Conservation (phyloP, 192 early-diverging fungal genomes). For the Backusella australiensis region DNA sequence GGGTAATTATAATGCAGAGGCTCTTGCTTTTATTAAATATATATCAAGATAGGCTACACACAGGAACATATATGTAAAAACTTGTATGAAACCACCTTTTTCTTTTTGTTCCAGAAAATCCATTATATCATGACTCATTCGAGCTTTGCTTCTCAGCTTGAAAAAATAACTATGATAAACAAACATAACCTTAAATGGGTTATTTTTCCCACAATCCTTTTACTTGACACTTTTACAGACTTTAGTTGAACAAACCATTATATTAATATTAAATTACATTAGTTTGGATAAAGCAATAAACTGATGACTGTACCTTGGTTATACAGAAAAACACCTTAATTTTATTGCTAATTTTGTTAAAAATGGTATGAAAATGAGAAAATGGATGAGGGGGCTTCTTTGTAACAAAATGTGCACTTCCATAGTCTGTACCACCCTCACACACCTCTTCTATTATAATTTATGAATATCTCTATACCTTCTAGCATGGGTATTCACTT, state of each 20-base stretch:
- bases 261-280: background rate
- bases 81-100: background rate
- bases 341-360: background rate
- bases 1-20: too few species aligned
- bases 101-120: background rate
- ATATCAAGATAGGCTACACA: too few species aligned
- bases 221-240: background rate
- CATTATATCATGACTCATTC: background rate
- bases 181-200: background rate
- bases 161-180: background rate
- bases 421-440: background rate
- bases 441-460: background rate
- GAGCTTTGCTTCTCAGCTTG: background rate
- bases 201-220: background rate
- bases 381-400: background rate
- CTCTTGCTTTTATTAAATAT: too few species aligned
- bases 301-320: background rate
- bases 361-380: background rate
- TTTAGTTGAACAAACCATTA: background rate
- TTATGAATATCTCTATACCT: background rate
- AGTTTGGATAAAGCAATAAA: background rate
- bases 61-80: background rate
- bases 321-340: background rate
- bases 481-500: background rate
- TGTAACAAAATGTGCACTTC: background rate